Evolutionary conservation across 495 filamentous ascomycete species (phyloP), one percentile per base, ranked within the genome.

Genomic region (Hypoxylon fragiforme): DNA sequence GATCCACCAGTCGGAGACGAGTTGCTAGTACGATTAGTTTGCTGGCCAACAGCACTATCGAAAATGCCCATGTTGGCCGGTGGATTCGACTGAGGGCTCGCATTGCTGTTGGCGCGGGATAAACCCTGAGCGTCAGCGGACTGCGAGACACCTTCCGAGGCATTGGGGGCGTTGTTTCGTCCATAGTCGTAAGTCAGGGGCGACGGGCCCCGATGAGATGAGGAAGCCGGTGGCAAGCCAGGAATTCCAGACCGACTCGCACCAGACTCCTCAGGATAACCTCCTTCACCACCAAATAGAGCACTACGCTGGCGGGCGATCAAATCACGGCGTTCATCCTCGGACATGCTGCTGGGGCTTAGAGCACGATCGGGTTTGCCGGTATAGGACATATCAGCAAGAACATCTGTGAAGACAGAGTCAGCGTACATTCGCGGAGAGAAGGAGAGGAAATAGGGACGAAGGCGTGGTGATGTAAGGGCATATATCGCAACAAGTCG

Each of bases 281-380:
- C 79, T 50, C 70, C 81, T 52, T 92, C 85, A 67, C 90, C 90
- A 70, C 90, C 90, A 71, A 96, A 98, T 60, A 98, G 73, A 40
- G 91, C 91, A 57, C 86, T 88, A 69, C 94, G 91, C 72, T 98
- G 94, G 65, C 92, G 92, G 60, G 91, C 88, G 64, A 98, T 92
- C 62, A 98, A 83, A 51, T 97, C 91, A 53, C 94, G 92, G 65
- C 94, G 91, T 52, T 95, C 91, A 43, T 97, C 94, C 75, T 97
- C 94, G 69, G 85, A 92, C 88, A 95, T 86, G 64, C 66, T 69
- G 64, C 88, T 86, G 2, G 92, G 92, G 77, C 92, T 97, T 77
- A 91, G 79, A 59, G 92, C 86, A 62, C 92, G 91, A 64, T 97
- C 94, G 68, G 88, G 83, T 76, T 95, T 95, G 70, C 76, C 76